These are phyloP conservation scores for Cicer yamashitae DNA, from an alignment of 306 rosid species.

Conservation along the genomic window DNA sequence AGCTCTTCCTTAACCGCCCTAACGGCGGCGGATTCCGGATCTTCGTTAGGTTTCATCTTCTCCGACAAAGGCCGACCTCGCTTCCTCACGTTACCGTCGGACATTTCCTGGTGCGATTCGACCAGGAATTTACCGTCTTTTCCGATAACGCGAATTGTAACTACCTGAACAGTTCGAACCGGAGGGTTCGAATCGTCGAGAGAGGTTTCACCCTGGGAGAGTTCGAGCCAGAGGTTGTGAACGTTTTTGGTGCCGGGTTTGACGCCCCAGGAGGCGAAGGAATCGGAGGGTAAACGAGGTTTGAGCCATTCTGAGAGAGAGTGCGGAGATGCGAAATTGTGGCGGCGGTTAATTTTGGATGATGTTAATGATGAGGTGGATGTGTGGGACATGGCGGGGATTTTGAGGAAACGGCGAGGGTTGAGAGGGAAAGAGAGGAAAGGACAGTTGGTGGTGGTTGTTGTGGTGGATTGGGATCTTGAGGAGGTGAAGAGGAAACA, in stretches of 20 bases:
- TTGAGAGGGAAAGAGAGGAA: slow-evolving; percentile 51
- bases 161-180: slow-evolving; percentile 83
- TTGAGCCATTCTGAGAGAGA: slow-evolving; percentile 88
- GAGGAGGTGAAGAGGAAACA: slow-evolving; percentile 68
- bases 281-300: slow-evolving; percentile 80
- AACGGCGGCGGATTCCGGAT: slow-evolving; percentile 70
- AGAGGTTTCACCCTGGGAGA: slow-evolving; percentile 83
- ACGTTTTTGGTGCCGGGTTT: slow-evolving; percentile 92
- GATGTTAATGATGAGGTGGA: slow-evolving; percentile 7
- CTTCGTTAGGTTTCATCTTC: slow-evolving; percentile 93
- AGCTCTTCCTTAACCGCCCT: slow-evolving; percentile 88
- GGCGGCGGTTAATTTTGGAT: slow-evolving; percentile 37
- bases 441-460: slow-evolving; percentile 45
- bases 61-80: slow-evolving; percentile 88
- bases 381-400: slow-evolving; percentile 70
- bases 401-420: slow-evolving; percentile 69
- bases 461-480: slow-evolving; percentile 38
- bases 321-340: slow-evolving; percentile 69
- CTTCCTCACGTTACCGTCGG: slow-evolving; percentile 68
- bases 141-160: slow-evolving; percentile 60
- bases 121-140: slow-evolving; percentile 51
- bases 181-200: slow-evolving; percentile 82
- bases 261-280: slow-evolving; percentile 91
- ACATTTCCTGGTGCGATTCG: slow-evolving; percentile 78
- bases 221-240: slow-evolving; percentile 96